These are phyloP conservation scores for Butyriboletus loyo DNA, from an alignment of 768 basidiomycete species.

Conservation along the genomic window DNA sequence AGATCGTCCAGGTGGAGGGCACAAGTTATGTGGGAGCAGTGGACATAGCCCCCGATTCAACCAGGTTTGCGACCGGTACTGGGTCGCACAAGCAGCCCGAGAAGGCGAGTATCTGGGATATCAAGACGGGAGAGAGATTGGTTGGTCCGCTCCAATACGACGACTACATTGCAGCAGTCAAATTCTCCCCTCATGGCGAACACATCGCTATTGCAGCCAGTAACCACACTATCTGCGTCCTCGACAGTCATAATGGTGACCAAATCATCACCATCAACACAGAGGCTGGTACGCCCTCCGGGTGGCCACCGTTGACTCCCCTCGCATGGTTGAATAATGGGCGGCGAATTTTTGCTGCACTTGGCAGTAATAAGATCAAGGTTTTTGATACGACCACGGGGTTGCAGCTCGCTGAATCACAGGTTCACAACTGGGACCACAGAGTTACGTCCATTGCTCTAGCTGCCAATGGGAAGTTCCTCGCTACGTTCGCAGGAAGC, in stretches of 20 bases:
- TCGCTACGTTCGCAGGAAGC: not conserved
- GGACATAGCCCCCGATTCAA: not conserved
- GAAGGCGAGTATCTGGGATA: not conserved
- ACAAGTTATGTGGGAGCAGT: not conserved
- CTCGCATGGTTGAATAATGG: not conserved
- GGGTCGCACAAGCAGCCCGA: too few relatives aligned
- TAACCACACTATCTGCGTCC: not conserved
- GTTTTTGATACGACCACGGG: not conserved
- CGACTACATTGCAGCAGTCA: not conserved
- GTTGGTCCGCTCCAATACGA: not conserved
- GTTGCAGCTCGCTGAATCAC: not conserved
- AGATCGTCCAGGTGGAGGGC: not conserved
- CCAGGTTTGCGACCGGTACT: not conserved
- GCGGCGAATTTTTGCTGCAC: not conserved
- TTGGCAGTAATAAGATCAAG: not conserved
- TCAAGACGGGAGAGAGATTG: not conserved
- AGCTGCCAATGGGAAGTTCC: not conserved
- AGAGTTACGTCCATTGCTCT: not conserved
- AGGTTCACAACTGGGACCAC: not conserved
- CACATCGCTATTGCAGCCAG: not conserved
- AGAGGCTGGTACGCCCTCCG: fast-evolving
- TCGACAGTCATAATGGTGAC: not conserved
- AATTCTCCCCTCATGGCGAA: not conserved
- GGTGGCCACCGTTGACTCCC: not conserved
- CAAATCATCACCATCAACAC: not conserved